Base-by-base conservation (phyloP, 148 eudicot genomes). In the Cornus suecica region DNA sequence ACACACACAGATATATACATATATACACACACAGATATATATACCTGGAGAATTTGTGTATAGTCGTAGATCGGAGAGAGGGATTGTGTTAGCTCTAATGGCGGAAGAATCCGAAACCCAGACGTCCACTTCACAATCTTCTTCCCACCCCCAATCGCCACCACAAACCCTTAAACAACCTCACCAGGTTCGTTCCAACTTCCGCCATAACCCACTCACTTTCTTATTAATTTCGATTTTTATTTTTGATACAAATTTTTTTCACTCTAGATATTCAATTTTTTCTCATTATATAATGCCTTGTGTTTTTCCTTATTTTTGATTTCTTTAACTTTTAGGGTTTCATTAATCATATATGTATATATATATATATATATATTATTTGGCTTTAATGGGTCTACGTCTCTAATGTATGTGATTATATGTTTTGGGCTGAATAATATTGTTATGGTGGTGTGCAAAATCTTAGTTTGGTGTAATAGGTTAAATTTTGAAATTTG, bases 101-200 rank as follows among this genome's bases (percentile, higher is more conserved):
- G 85, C 84, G 51, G 87, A 84, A 84, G 76, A 62, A 60, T 70
- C 85, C 48, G 82, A 77, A 28, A 73, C 68, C 65, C 85, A 69
- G 13, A 75, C 89, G 9, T 77, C 87, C 5, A 29, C 64, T n/a
- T 54, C 85, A 54, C 77, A 84, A 66, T n/a, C 77, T 26, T 45
- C 76, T 15, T 51, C 80, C 7, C 45, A 68, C 1, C 45, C 65
- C 1, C 78, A 34, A 64, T 73, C 83, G 10, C 25, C 79, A 20
- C 74, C 72, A 18, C 71, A 77, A 69, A 24, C 81, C 51, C 71
- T 24, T 11, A 82, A 82, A 64, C 69, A 51, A 5, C 77, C 83
- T 32, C 87, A 82, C 42, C 42, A 37, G 87, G 89, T 86, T 60
- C 8, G 89, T 86, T 60, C 8, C 60, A 23, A 58, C 51, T 26